These are phyloP conservation scores for Aspergillus oerlinghausenensis DNA, from an alignment of 2,329 filamentous ascomycete species.

Conservation along the genomic window DNA sequence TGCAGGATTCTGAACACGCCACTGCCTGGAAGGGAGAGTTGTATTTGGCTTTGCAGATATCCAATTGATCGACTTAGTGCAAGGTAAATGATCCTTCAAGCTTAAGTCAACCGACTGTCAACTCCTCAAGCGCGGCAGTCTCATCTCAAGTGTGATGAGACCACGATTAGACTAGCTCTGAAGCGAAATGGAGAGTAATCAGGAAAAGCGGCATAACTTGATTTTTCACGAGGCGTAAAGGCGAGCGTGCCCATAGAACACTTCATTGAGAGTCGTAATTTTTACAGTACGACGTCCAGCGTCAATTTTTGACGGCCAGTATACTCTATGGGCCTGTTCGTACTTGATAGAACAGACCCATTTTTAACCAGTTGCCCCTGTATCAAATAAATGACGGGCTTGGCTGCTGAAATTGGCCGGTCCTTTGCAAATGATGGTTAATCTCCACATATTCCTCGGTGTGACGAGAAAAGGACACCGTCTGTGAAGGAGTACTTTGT, in stretches of 20 bases:
- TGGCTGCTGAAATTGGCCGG: not conserved
- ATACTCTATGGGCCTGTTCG: too few species aligned
- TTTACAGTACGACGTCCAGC: too few species aligned
- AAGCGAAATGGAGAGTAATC: too few species aligned
- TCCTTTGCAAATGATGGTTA: not conserved
- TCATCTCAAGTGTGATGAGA: not conserved
- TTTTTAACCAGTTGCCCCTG: not conserved
- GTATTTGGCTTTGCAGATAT: not conserved
- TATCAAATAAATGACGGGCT: not conserved
- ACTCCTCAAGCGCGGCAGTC: not conserved
- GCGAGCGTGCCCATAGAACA: too few species aligned
- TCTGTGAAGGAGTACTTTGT: too few species aligned
- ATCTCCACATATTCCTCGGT: not conserved
- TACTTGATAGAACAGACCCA: too few species aligned
- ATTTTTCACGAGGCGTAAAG: too few species aligned
- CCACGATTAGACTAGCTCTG: too few species aligned
- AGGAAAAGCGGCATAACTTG: too few species aligned
- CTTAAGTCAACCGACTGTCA: not conserved
- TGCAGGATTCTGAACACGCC: not conserved
- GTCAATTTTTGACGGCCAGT: too few species aligned
- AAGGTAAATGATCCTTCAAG: not conserved
- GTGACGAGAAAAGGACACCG: too few species aligned
- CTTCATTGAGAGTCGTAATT: too few species aligned
- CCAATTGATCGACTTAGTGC: not conserved
- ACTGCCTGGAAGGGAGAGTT: not conserved